Percentiles rank a stretch among this genome's conserved stretches.
Evolutionary conservation across 306 rosid genomes (phyloP).

Genomic region (Cucurbita ficifolia): DNA sequence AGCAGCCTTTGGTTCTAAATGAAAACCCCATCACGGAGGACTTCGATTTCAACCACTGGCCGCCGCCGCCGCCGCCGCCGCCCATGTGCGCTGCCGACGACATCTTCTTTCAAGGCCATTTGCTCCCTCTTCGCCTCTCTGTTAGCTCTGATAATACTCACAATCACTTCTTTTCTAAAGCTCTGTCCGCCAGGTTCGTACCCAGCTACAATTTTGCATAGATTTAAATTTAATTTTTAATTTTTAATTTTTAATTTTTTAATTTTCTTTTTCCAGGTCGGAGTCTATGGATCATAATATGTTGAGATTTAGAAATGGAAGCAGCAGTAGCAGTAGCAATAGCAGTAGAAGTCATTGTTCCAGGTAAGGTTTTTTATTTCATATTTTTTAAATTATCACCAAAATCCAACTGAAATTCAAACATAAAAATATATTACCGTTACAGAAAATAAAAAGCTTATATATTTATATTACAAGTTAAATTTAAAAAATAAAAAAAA

Average conservation of each 20-base stretch:
- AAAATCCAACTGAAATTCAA: no score
- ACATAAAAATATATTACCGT: no score
- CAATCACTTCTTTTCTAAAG: background rate
- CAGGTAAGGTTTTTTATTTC: background rate
- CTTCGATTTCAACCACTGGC: constrained; percentile 33
- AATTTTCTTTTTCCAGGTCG: background rate
- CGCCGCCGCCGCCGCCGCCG: background rate
- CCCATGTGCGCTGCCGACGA: constrained; percentile 78
- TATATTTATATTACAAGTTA: no score
- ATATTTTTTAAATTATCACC: no score
- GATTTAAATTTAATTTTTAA: background rate
- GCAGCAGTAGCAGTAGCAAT: constrained; percentile 46
- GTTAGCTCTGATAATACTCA: constrained; percentile 24
- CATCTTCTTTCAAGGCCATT: constrained; percentile 71
- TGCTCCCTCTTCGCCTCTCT: constrained; percentile 51
- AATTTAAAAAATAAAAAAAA: no score
- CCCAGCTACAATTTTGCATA: background rate
- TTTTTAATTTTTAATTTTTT: background rate
- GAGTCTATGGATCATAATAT: constrained; percentile 22
- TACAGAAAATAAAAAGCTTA: no score
- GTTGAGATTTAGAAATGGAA: constrained; percentile 17
- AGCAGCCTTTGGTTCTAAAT: background rate
- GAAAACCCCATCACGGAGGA: constrained; percentile 7
- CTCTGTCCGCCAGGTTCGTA: background rate
- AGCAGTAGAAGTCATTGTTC: constrained; percentile 38